Evolutionary conservation across 805 yeast genomes (phyloP), one percentile per base, ranked within the genome.

Genomic region (Hanseniaspora lindneri): DNA sequence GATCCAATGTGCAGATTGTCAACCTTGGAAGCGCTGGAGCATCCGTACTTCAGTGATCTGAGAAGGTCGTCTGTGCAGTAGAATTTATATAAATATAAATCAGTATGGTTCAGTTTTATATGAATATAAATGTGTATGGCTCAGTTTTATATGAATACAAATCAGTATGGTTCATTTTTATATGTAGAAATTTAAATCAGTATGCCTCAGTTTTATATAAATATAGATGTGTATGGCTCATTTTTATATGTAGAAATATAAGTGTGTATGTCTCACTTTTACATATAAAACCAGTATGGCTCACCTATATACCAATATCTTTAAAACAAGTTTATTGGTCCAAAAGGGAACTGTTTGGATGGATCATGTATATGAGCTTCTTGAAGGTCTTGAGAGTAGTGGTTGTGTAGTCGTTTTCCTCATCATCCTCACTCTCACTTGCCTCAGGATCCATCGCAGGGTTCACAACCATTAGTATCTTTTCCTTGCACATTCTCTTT

Each of bases 281-380:
- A 27, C 19, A 27, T 19, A 27, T 19, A 39, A 27, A 11, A 27
- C 10, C 11, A 27, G 29, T 27, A 27, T 27, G n/a, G n/a, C n/a
- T n/a, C n/a, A n/a, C n/a, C n/a, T n/a, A n/a, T n/a, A n/a, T n/a
- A n/a, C n/a, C n/a, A n/a, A n/a, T n/a, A n/a, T n/a, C n/a, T n/a
- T n/a, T n/a, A n/a, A n/a, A n/a, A n/a, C n/a, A n/a, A n/a, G n/a
- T 27, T n/a, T 32, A 46, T 17, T 46, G 32, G 33, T 83, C 94
- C 54, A 80, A 71, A 51, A 83, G 75, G 16, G 87, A 83, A 66
- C 88, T 82, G 63, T 85, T 85, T 49, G 95, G 95, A 67, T 85
- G 94, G 49, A 76, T 63, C 29, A 76, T 75, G 54, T 73, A 76
- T 14, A 74, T 67, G 51, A 69, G 54, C 47, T 65, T 55, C 62